Base-by-base conservation (phyloP, 2,329 filamentous ascomycete genomes). In the Aspergillus arachidicola region DNA sequence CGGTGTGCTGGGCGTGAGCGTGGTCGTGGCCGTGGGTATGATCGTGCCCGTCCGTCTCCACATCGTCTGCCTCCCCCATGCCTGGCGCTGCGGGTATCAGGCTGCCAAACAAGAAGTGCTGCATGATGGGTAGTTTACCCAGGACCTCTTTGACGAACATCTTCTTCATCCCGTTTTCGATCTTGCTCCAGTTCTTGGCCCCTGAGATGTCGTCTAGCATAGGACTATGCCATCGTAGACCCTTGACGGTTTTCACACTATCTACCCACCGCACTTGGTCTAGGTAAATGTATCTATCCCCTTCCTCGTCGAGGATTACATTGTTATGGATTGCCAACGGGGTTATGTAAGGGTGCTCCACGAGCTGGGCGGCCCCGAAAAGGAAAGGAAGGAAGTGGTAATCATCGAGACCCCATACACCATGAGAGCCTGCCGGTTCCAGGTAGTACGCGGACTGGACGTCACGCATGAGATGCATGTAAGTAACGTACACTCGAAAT, bases 121-220 rank as follows among this genome's bases (percentile, higher is more conserved):
- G 95, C 93, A 98, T 98, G 50, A 99, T 94, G 0, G 95, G 95
- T 60, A 99, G 77, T 79, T 99, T 99, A 36, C 91, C 89, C 58
- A 99, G 79, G 0, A 99, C 94, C 78, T 99, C 95, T 46, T 90
- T 91, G 58, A 94, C 85, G 74, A 98, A 98, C 96, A 99, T 99
- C 69, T 93, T 91, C 64, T 92, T 87, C 96, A 99, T 98, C 7
- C 95, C 95, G 30, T 85, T 90, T 76, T 98, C 94, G 57, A 99
- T 91, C 83, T 99, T 99, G 68, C 79, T 82, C 95, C 95, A 99
- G 45, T 85, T 91, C 76, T 92, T 94, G 19, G 94, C 91, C 1
- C 92, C 89, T 4, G 91, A 95, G 68, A 99, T 99, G 76, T 99
- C 95, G 75, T 99, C 95, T 21, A 99, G 87, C 96, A 99, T 98